Percentiles rank a stretch among this genome's conserved stretches.
These are phyloP conservation scores for Aspergillus sp. DNA, from an alignment of 2,329 filamentous ascomycete species.

Conservation along the genomic window DNA sequence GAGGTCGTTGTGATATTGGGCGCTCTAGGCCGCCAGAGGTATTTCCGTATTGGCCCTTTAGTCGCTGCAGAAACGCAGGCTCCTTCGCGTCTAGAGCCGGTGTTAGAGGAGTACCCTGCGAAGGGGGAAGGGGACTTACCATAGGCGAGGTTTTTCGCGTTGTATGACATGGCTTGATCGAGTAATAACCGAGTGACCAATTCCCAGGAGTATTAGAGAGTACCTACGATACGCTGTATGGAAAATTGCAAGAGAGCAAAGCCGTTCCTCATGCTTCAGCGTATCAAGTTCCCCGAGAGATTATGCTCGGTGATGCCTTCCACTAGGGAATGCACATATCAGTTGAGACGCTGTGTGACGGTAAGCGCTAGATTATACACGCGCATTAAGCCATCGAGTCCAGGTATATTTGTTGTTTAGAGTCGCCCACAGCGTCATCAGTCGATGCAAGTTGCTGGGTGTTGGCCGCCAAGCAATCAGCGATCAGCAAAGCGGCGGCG, in stretches of 20 bases:
- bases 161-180: conserved; percentile 37
- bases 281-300: neutral
- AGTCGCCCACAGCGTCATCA: neutral
- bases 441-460: neutral
- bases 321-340: neutral
- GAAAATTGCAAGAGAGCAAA: neutral
- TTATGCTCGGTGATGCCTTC: neutral
- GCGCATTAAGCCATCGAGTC: neutral
- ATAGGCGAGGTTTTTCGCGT: conserved; percentile 45
- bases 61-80: conserved; percentile 43
- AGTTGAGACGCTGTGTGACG: neutral
- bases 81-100: conserved; percentile 38
- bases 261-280: conserved; percentile 2
- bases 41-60: conserved; percentile 39
- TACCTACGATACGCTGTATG: neutral
- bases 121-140: conserved; percentile 28
- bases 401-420: neutral
- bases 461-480: conserved; percentile 22
- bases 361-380: neutral
- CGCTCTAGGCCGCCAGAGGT: conserved; percentile 37
- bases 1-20: conserved; percentile 34
- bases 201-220: neutral
- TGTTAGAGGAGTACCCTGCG: neutral
- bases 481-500: conserved; percentile 13
- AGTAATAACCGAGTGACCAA: neutral